Evolutionary conservation across 1,139 yeast genomes (phyloP).

Genomic region (Taphrina confusa): DNA sequence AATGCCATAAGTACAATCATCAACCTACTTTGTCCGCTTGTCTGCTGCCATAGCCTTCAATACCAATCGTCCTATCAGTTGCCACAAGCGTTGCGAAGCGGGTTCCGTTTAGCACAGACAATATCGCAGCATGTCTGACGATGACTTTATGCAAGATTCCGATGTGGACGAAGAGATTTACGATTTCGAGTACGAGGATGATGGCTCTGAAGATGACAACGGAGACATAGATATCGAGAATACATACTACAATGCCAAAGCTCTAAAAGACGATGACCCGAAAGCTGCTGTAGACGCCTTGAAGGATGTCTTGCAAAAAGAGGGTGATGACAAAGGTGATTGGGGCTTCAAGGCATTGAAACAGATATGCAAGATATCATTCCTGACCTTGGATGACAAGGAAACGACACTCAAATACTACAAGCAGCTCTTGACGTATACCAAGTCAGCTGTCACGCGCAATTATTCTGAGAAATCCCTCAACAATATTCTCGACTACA

Average conservation of each 20-base stretch:
- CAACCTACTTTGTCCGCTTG: no score
- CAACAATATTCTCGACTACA: conserved; percentile 56
- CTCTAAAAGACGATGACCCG: conserved; percentile 62
- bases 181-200: conserved; percentile 68
- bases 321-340: conserved; percentile 43
- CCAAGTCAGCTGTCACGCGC: conserved; percentile 46
- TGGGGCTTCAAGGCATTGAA: conserved; percentile 61
- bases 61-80: no score
- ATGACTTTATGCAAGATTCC: conserved; percentile 34
- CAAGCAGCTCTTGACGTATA: conserved; percentile 45
- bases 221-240: conserved; percentile 51
- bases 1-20: no score
- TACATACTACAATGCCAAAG: conserved; percentile 64
- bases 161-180: conserved; percentile 46
- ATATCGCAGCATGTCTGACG: conserved; percentile 25
- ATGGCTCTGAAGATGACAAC: conserved; percentile 50
- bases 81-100: no score
- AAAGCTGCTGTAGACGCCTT: conserved; percentile 54
- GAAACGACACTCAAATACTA: conserved; percentile 47
- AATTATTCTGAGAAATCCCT: conserved; percentile 65
- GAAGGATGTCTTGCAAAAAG: conserved; percentile 46
- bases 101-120: no score
- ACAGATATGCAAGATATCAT: conserved; percentile 62
- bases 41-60: no score
- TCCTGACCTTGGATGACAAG: conserved; percentile 45